Base-by-base conservation (phyloP, 78 protist species). In the Dictyostelium capitatum region DNA sequence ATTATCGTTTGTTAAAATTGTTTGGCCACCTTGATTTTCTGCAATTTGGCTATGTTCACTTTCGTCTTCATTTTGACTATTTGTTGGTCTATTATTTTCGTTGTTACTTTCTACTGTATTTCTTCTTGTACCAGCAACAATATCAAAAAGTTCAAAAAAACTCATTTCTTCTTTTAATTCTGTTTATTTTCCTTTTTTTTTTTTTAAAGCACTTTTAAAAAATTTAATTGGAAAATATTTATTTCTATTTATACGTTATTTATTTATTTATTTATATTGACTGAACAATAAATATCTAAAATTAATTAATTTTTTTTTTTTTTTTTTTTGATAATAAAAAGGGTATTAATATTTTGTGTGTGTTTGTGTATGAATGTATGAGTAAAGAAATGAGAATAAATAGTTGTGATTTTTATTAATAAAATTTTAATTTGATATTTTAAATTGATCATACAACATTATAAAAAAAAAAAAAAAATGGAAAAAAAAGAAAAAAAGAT, bases 71-170 rank as follows among this genome's bases (percentile, higher is more conserved):
- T 64, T 28, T 17, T 23, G 19, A n/a, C 23, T 53, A 28, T 79
- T 20, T 2, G 69, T 0, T 65, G 30, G 89, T 37, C 43, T 37
- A 37, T 37, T 37, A 50, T 17, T 59, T n/a, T 79, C 32, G 20
- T 37, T 37, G 2, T 37, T 37, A n/a, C 17, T 56, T 6, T 79
- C 72, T 37, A 20, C 53, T 37, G 47, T 51, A 37, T 56, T 59
- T 43, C 57, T 80, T 65, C 79, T 82, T 46, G 89, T 79, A 65
- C 89, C 89, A 62, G 62, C 79, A 0, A 82, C 89, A 67, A 82
- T 82, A 50, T 82, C 89, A 30, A 65, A 82, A 3, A 82, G 53
- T 65, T 82, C 89, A 67, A 82, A 82, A 82, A 64, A 82, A 62
- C 79, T 67, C 89, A 82, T 81, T 65, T 81, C 30, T 30, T 62